Base-by-base conservation (phyloP, 805 yeast genomes). In the Candida nanaspora region DNA sequence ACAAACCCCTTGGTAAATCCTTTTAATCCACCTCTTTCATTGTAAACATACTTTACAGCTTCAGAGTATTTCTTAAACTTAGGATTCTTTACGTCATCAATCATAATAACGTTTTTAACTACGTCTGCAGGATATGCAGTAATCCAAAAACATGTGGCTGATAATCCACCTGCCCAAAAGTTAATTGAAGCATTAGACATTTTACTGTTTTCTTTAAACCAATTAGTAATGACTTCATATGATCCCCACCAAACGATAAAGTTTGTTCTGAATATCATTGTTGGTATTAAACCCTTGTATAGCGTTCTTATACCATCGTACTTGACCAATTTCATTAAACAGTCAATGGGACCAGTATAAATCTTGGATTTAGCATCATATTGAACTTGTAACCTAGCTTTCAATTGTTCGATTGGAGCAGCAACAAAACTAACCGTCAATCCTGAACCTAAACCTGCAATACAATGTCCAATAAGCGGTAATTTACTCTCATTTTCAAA, bases 181-280 rank as follows among this genome's bases (percentile, higher is more conserved):
- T 86, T 87, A 43, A 87, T 71, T 0, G 87, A 68, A 2, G 93
- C 77, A 32, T 74, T 74, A 37, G 82, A 75, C 70, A 86, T 48
- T 31, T 64, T 61, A 1, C 95, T 86, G 50, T 85, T 68, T 6
- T 69, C 66, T 48, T 74, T 71, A 61, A 87, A 79, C 69, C 72
- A 80, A 41, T 73, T 68, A 7, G 94, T 85, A 57, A 87, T 72
- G 8, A 86, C 42, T 55, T 86, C 95, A 57, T 88, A 88, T 0
- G 94, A 79, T 2, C 95, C 95, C 97, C 97, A 88, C 91, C 94
- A 86, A 43, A 86, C 84, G 28, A 85, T 70, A 57, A 87, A 88
- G 61, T 85, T 85, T 1, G 95, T 79, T 56, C 96, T 72, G 66
- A 88, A 88, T 13, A 88, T 73, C 82, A 87, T 76, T 0, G 97